These are phyloP conservation scores for Breviolum minutum DNA, from an alignment of 73 alveolate genomes.

Conservation along the genomic window DNA sequence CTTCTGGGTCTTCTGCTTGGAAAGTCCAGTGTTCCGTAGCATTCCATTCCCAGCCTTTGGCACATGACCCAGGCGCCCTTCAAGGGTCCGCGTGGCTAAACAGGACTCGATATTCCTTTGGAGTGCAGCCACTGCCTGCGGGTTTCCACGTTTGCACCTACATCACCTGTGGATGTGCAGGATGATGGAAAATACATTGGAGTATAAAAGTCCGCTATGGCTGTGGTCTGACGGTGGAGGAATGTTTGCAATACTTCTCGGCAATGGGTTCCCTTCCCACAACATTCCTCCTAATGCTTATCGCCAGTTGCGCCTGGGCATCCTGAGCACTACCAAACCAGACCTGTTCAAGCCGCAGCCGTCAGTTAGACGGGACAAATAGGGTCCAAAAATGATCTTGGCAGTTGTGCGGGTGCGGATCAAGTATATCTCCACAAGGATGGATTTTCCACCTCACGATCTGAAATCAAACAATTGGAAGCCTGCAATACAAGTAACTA, in stretches of 20 bases:
- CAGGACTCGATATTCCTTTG: conserved; percentile 72
- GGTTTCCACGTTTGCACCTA: neutral
- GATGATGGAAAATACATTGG: neutral
- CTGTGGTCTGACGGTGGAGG: neutral
- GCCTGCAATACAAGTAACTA: no score
- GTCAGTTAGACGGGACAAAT: neutral
- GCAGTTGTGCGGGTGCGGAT: no score
- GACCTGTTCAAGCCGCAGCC: neutral
- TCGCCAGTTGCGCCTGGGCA: neutral
- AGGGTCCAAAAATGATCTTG: no score
- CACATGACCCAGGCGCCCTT: conserved; percentile 62
- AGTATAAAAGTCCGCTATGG: neutral
- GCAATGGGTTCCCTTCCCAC: no score
- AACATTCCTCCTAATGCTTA: no score
- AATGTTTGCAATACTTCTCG: neutral
- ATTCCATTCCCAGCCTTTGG: conserved; percentile 27
- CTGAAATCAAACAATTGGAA: no score
- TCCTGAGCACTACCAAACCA: conserved; percentile 79
- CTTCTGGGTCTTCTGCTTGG: no score
- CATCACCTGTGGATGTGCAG: neutral
- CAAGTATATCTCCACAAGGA: no score
- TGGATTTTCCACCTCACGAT: no score
- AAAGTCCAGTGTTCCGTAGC: no score
- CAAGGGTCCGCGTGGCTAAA: conserved; percentile 77
- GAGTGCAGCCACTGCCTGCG: conserved; percentile 66